Evolutionary conservation across 2,329 filamentous ascomycete genomes (phyloP).

Genomic region (Chaetomiaceae sp.): DNA sequence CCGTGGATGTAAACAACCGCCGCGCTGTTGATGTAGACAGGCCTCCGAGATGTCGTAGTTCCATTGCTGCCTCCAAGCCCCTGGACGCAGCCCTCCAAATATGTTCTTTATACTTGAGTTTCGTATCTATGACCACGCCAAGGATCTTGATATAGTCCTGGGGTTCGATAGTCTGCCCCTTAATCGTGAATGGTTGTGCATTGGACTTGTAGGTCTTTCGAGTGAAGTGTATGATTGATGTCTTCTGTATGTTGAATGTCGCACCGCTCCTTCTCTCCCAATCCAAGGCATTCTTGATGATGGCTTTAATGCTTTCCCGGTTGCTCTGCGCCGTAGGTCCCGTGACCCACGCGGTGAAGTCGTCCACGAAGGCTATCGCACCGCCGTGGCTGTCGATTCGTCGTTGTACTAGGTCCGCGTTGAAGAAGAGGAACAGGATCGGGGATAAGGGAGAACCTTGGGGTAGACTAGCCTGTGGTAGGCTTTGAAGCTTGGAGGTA

Average conservation of each 20-base stretch:
- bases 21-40: conserved; percentile 23
- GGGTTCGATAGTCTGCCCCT: conserved; percentile 3
- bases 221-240: conserved; percentile 7
- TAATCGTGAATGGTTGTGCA: conserved; percentile 8
- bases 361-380: conserved; percentile 27
- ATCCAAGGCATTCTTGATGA: conserved; percentile 23
- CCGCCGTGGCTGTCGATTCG: conserved; percentile 24
- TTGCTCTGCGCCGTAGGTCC: conserved; percentile 24
- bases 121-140: conserved; percentile 5
- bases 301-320: conserved; percentile 24
- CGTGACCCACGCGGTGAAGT: conserved; percentile 27
- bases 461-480: conserved; percentile 7
- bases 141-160: conserved; percentile 6
- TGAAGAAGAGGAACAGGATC: conserved; percentile 32
- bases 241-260: conserved; percentile 8
- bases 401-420: conserved; percentile 33
- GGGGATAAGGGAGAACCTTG: conserved; percentile 11
- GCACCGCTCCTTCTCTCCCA: conserved; percentile 27
- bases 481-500: not conserved
- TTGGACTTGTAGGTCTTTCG: conserved; percentile 1
- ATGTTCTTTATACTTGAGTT: conserved; percentile 26
- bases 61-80: conserved; percentile 23
- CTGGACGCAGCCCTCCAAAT: conserved; percentile 24
- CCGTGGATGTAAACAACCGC: conserved; percentile 25
- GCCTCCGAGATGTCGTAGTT: conserved; percentile 13